Percentiles rank a stretch among this genome's conserved stretches.
Evolutionary conservation across 2,329 filamentous ascomycete species (phyloP).

Genomic region (Sporothrix phasma): DNA sequence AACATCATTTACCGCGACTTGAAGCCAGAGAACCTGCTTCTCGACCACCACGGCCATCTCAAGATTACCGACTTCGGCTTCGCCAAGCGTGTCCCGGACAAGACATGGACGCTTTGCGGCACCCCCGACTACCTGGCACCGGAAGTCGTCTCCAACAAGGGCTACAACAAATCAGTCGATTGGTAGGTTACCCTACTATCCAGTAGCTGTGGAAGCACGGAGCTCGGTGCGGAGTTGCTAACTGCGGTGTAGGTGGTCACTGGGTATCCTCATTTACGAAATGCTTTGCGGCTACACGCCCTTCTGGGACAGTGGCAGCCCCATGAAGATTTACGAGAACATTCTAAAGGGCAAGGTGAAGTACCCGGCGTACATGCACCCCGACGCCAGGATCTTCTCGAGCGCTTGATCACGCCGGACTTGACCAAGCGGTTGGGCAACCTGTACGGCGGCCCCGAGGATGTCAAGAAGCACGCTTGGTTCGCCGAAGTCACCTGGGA

Average conservation of each 20-base stretch:
- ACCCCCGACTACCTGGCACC: conserved; percentile 96
- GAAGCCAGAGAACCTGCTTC: conserved; percentile 86
- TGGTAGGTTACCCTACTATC: no score
- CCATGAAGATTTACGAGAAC: conserved; percentile 99
- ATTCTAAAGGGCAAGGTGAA: conserved; percentile 93
- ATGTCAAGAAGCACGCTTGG: conserved; percentile 94
- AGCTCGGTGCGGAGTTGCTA: background rate
- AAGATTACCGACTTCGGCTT: conserved; percentile 99
- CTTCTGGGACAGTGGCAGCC: conserved; percentile 96
- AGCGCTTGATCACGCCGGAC: conserved; percentile 87
- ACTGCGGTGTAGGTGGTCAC: conserved; percentile 66
- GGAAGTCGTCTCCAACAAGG: conserved; percentile 97
- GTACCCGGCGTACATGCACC: conserved; percentile 91
- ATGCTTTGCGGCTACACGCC: conserved; percentile 99
- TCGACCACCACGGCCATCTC: conserved; percentile 86
- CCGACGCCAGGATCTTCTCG: conserved; percentile 89
- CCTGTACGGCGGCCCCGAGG: conserved; percentile 76
- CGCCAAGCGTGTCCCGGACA: conserved; percentile 94
- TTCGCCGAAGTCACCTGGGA: conserved; percentile 98
- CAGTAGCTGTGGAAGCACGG: no score
- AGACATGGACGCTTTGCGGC: conserved; percentile 97
- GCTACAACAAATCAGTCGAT: conserved; percentile 98
- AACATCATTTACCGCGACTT: conserved; percentile 97
- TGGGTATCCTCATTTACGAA: conserved; percentile 97
- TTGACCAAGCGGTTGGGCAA: conserved; percentile 93